Evolutionary conservation across 768 basidiomycete genomes (phyloP), one percentile per base, ranked within the genome.

Genomic region (Hygrophoropsis aurantiaca): DNA sequence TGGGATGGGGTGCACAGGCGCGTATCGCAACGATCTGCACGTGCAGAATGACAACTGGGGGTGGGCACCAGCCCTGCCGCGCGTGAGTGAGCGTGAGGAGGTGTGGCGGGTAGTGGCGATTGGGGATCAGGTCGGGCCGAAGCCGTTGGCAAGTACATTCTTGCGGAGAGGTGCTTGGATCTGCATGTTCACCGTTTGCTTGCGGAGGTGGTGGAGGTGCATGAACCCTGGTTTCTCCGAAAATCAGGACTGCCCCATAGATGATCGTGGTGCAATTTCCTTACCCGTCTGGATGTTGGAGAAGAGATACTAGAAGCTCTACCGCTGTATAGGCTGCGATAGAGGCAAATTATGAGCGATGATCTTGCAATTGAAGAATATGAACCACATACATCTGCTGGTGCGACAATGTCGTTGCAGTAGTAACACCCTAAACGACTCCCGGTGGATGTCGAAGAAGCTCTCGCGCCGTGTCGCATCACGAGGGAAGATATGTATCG

Each of bases 361-460:
- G 25, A 21, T 15, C n/a, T 39, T n/a, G 34, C 41, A 37, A 46
- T 32, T 15, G 34, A 43, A 11, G 24, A 21, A 44, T 48, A 47
- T 38, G 39, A 32, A 35, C 21, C 10, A 67, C 77, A 60, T 71
- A 95, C 94, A 64, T 99, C 94, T 15, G 88, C 82, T 7, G 97
- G 94, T 0, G 95, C 97, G 32, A 97, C 94, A 47, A 97, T 90
- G 54, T 99, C 97, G 58, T 97, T 97, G 68, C 97, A 99, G 62
- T 92, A 99, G 64, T 99, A 98, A 60, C 97, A 99, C 3, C 97
- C 95, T 25, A 99, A 70, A 11, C 77, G 65, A 11, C 51, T 54
- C 2, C 69, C 67, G 21, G 70, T 51, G 11, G 56, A 54, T 11
- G 59, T 60, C 48, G 54, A 61, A n/a, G n/a, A n/a, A 2, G 70